A percentile compares a stretch with the other conserved stretches of the same genome.
phyloP scores from a whole-genome alignment of 768 basidiomycete species.

The Suillus bovinus region DNA sequence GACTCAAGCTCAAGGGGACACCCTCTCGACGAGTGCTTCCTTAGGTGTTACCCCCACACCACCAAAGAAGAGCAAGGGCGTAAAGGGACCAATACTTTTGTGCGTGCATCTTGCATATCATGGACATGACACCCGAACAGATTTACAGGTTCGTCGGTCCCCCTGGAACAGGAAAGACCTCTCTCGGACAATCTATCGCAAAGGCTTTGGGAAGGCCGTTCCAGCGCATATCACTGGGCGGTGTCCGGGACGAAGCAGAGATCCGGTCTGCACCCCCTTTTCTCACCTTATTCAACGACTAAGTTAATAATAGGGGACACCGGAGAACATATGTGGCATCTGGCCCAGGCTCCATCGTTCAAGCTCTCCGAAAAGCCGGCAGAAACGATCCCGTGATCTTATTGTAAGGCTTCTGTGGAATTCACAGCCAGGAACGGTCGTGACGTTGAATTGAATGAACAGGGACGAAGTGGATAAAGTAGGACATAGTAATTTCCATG shows the following conservation, averaged over 20 bases:
- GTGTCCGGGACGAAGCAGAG: constrained; percentile 91
- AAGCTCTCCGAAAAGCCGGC: constrained; percentile 83
- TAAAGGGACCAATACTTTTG: constrained; percentile 77
- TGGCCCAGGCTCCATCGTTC: constrained; percentile 82
- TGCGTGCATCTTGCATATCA: constrained; percentile 28
- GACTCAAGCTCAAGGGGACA: background rate
- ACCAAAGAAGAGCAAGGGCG: constrained; percentile 35
- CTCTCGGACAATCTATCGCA: constrained; percentile 86
- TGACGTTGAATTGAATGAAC: constrained; percentile 10
- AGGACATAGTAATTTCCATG: constrained; percentile 84
- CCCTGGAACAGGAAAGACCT: constrained; percentile 90
- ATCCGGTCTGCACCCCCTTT: constrained; percentile 44
- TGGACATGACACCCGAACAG: background rate
- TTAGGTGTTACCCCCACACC: constrained; percentile 8
- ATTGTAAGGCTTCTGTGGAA: constrained; percentile 38
- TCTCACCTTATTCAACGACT: constrained; percentile 9
- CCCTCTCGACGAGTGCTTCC: background rate
- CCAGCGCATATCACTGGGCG: constrained; percentile 89
- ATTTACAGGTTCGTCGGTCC: constrained; percentile 77
- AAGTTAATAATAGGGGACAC: constrained; percentile 46
- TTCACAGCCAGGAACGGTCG: background rate
- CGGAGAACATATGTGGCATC: constrained; percentile 90
- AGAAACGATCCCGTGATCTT: constrained; percentile 79
- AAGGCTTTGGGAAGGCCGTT: constrained; percentile 82
- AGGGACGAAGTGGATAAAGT: constrained; percentile 92